These are phyloP conservation scores for Prunus davidiana DNA, from an alignment of 306 rosid genomes.

Conservation along the genomic window DNA sequence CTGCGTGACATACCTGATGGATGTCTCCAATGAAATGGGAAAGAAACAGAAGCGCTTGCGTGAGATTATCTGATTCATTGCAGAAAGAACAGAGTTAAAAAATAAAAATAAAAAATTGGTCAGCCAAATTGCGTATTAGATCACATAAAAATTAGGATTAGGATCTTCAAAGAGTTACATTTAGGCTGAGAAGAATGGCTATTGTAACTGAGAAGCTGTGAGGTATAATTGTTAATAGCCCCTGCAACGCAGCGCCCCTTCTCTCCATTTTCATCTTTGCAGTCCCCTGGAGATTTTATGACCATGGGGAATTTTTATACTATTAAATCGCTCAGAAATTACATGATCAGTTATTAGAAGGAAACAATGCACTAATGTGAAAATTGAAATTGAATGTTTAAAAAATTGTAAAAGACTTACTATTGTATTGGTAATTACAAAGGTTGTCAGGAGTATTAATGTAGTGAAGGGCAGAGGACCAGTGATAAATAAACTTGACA, in stretches of 20 bases:
- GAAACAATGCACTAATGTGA: not conserved
- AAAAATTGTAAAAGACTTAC: slow-evolving; percentile 30
- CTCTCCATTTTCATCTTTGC: slow-evolving; percentile 54
- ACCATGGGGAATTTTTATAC: too few species aligned
- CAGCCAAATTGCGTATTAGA: not conserved
- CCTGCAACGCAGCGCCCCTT: slow-evolving; percentile 67
- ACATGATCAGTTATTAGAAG: not conserved
- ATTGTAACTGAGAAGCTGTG: slow-evolving; percentile 49
- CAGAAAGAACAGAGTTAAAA: not conserved
- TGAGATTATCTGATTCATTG: slow-evolving; percentile 61
- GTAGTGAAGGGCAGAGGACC: slow-evolving; percentile 83
- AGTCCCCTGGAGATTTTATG: slow-evolving; percentile 57
- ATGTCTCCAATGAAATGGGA: slow-evolving; percentile 85
- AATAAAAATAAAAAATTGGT: slow-evolving; percentile 1
- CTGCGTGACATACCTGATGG: slow-evolving; percentile 57
- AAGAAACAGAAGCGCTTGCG: slow-evolving; percentile 70
- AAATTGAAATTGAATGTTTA: not conserved
- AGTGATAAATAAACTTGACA: slow-evolving; percentile 43
- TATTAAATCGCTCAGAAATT: not conserved
- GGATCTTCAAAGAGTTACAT: slow-evolving; percentile 29
- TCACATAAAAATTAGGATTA: not conserved
- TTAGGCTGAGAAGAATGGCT: slow-evolving; percentile 19
- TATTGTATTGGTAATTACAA: slow-evolving; percentile 48
- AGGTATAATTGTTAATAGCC: slow-evolving; percentile 72
- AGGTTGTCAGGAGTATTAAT: slow-evolving; percentile 64